phyloP scores from a whole-genome alignment of 192 early-diverging fungal genomes.

The Coemansia erecta region DNA sequence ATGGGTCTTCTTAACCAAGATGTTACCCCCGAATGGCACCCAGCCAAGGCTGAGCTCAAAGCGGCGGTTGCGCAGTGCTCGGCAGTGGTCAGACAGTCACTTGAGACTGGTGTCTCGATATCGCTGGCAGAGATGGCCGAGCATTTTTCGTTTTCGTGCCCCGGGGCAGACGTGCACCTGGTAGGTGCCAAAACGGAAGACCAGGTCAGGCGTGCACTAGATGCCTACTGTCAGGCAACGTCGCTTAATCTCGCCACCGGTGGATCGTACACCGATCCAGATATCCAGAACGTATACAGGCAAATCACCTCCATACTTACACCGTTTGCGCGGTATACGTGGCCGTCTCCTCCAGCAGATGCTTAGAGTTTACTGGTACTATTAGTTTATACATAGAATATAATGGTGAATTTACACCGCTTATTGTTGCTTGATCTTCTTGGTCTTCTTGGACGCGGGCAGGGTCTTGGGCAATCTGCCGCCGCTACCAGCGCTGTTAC shows the following conservation, averaged over 20 bases:
- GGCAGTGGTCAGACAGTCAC: conserved; percentile 24
- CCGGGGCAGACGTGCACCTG: conserved; percentile 29
- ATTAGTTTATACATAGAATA: conserved; percentile 1
- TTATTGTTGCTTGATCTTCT: conserved; percentile 4
- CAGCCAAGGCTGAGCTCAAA: conserved; percentile 56
- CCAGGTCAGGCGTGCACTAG: conserved; percentile 32
- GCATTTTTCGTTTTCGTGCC: conserved; percentile 31
- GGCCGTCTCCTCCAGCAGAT: conserved; percentile 40
- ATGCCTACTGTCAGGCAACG: conserved; percentile 15
- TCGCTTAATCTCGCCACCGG: conserved; percentile 6
- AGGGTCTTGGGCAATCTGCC: too few relatives aligned
- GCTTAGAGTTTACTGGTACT: conserved; percentile 6
- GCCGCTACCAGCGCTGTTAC: background rate
- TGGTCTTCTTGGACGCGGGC: background rate
- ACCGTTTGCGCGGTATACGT: conserved; percentile 43
- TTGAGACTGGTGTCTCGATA: conserved; percentile 5
- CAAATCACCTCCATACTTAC: conserved; percentile 18
- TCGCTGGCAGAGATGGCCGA: conserved; percentile 61
- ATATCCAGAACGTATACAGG: conserved; percentile 10
- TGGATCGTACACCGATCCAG: conserved; percentile 15
- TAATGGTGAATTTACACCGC: background rate
- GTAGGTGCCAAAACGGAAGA: conserved; percentile 33
- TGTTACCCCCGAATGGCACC: conserved; percentile 67
- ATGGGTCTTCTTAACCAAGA: conserved; percentile 65
- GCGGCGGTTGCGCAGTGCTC: conserved; percentile 53